These are phyloP conservation scores for Scutellaria galericulata DNA, from an alignment of 257 asterid genomes.

Conservation along the genomic window DNA sequence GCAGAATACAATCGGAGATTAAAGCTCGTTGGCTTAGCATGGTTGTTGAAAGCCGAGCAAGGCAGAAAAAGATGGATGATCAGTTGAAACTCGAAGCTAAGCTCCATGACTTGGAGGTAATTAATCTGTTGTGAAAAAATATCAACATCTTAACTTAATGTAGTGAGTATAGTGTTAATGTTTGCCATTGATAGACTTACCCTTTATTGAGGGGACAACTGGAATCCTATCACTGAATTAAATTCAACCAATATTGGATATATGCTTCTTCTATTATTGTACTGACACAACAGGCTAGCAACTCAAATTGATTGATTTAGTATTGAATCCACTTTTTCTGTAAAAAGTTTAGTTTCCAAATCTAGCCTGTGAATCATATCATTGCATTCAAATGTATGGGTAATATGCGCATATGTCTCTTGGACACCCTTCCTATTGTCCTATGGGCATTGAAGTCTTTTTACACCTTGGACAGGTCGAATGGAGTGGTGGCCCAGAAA, in stretches of 20 bases:
- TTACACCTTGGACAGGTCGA: constrained; percentile 52
- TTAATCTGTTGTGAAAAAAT: neutral
- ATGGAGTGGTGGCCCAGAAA: constrained; percentile 79
- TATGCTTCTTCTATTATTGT: constrained; percentile 24
- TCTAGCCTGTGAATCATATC: neutral
- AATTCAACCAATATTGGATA: constrained; percentile 19
- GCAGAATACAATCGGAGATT: constrained; percentile 65
- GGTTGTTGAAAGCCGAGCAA: constrained; percentile 56
- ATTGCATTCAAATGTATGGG: too few species aligned
- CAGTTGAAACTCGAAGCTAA: constrained; percentile 70
- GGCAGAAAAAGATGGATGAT: constrained; percentile 63
- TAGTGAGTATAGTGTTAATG: neutral
- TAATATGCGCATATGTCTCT: too few species aligned
- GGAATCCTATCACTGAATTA: constrained; percentile 16
- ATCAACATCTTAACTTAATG: too few species aligned
- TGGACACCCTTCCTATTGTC: too few species aligned
- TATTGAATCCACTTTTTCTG: constrained; percentile 10
- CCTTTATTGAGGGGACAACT: constrained; percentile 34
- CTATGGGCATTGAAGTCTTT: too few species aligned
- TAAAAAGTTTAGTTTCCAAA: neutral
- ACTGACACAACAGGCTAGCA: constrained; percentile 27
- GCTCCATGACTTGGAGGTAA: constrained; percentile 79
- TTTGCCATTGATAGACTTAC: neutral
- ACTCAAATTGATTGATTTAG: neutral
- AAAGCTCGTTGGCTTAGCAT: constrained; percentile 58